Evolutionary conservation across 257 asterid genomes (phyloP).

Genomic region (Datura wrightii): DNA sequence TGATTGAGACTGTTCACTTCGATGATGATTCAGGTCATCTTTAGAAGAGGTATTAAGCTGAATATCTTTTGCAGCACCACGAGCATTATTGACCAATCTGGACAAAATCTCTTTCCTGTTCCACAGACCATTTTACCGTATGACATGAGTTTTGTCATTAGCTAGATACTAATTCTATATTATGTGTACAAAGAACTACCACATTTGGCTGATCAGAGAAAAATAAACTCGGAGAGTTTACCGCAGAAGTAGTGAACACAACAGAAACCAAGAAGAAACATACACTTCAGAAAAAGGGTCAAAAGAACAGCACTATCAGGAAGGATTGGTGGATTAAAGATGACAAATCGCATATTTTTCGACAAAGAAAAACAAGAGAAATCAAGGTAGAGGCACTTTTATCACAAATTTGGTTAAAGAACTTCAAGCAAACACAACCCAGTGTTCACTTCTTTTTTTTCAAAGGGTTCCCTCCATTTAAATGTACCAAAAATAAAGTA

Average conservation of each 20-base stretch:
- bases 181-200: background rate
- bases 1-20: conserved; percentile 30
- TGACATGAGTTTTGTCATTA: background rate
- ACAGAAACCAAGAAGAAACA: background rate
- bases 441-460: background rate
- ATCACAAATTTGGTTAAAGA: background rate
- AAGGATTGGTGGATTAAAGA: background rate
- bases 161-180: background rate
- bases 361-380: background rate
- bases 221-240: background rate
- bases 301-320: background rate
- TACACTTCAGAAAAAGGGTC: background rate
- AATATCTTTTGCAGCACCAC: conserved; percentile 39
- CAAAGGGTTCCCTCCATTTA: background rate
- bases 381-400: background rate
- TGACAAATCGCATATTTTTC: background rate
- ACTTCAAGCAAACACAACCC: background rate
- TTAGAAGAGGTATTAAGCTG: conserved; percentile 43
- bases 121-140: background rate
- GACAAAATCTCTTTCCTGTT: conserved; percentile 86
- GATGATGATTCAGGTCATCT: conserved; percentile 26
- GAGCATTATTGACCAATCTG: conserved; percentile 53
- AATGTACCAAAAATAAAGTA: background rate
- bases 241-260: background rate
- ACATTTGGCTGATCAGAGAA: background rate